Percentiles rank a stretch among this genome's conserved stretches.
phyloP scores from a whole-genome alignment of 768 basidiomycete genomes.

The Podaxis sp. region DNA sequence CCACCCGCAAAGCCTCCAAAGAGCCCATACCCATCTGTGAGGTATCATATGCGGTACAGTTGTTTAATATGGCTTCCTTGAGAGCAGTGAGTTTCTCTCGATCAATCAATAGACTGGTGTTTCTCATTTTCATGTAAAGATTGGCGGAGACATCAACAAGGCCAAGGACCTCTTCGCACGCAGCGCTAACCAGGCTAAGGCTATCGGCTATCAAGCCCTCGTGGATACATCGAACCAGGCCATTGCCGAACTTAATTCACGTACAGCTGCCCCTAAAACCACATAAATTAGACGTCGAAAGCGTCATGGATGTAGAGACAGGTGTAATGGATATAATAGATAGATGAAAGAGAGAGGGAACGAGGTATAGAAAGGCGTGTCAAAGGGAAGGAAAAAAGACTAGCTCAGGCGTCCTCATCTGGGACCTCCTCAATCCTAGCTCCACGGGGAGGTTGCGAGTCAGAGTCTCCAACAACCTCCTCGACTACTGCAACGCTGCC shows the following conservation, averaged over 20 bases:
- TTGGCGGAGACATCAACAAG: slow-evolving; percentile 35
- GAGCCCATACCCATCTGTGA: slow-evolving; percentile 43
- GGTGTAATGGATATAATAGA: slow-evolving; percentile 10
- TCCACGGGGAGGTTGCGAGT: slow-evolving; percentile 40
- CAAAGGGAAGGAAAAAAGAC: not conserved
- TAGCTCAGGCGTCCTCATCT: slow-evolving; percentile 34
- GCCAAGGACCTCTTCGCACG: slow-evolving; percentile 29
- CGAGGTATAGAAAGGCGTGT: not conserved
- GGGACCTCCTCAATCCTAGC: slow-evolving; percentile 50
- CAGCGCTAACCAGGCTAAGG: slow-evolving; percentile 36
- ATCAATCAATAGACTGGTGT: not conserved
- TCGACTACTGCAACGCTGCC: slow-evolving; percentile 44
- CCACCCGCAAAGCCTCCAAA: slow-evolving; percentile 25
- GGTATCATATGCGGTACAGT: slow-evolving; percentile 50
- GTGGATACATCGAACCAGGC: slow-evolving; percentile 13
- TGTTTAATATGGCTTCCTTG: slow-evolving; percentile 63
- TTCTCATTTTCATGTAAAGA: slow-evolving; percentile 25
- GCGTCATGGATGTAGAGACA: slow-evolving; percentile 10
- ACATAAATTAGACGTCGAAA: slow-evolving; percentile 11
- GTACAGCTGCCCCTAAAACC: slow-evolving; percentile 11
- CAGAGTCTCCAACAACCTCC: slow-evolving; percentile 44
- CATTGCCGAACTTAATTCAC: slow-evolving; percentile 14
- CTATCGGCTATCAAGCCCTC: slow-evolving; percentile 32
- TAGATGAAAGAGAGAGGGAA: slow-evolving; percentile 15
- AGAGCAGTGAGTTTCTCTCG: slow-evolving; percentile 40